Evolutionary conservation across 2,329 filamentous ascomycete species (phyloP), one percentile per base, ranked within the genome.

Genomic region (Remersonia thermophila): DNA sequence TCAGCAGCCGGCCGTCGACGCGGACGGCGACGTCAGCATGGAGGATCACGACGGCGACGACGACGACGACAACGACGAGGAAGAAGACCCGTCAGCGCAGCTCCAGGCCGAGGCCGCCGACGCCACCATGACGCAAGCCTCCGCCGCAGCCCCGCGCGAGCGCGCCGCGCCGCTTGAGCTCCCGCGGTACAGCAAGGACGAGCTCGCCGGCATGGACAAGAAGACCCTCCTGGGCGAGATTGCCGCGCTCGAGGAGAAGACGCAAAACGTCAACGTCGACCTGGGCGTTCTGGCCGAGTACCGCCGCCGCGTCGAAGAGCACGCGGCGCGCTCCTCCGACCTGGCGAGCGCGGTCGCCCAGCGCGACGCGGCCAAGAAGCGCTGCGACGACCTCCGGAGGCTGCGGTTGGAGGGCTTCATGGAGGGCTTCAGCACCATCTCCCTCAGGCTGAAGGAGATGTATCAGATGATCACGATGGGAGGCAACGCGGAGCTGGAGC

Each of bases 381-480:
- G 86, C 7, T 86, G 87, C 49, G 89, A 96, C 52, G 86, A 95
- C 47, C 76, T 98, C 35, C 83, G 91, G 10, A 82, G 85, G 11
- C 68, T 94, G 33, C 83, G 91, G 20, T 69, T 96, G 7, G 89
- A 95, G 50, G 89, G 91, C 26, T 98, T 98, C 71, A 96, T 96
- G 87, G 85, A 93, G 55, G 91, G 93, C 27, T 96, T 98, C 65
- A 81, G 80, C 52, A 81, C 77, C 44, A 98, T 98, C 58, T 96
- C 89, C 1, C 69, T 95, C 16, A 82, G 89, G 1, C 69, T 98
- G 31, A 98, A 98, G 66, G 91, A 98, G 55, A 98, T 98, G 91
- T 98, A 98, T 63, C 91, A 98, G 57, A 95, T 98, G 87, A 98
- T 98, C 57, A 98, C 91, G 15, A 96, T 98, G 86, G 91, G 91